Evolutionary conservation across 2,329 filamentous ascomycete species (phyloP).

Genomic region (Talaromyces albobiverticillius): DNA sequence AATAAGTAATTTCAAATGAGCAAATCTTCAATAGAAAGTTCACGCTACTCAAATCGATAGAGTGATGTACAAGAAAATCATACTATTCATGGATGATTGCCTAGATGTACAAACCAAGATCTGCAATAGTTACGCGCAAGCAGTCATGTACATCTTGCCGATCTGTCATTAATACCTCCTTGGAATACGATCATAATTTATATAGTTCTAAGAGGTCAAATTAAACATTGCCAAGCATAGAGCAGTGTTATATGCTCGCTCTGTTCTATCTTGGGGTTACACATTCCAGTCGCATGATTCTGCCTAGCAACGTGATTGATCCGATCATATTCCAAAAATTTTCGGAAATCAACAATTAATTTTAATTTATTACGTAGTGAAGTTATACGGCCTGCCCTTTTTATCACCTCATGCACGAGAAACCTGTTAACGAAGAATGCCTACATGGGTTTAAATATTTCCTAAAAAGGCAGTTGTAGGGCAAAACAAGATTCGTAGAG

Average conservation of each 20-base stretch:
- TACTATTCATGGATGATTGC: too few species aligned
- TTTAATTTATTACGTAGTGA: not conserved
- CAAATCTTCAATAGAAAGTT: too few species aligned
- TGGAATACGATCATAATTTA: not conserved
- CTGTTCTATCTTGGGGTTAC: not conserved
- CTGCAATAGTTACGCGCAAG: too few species aligned
- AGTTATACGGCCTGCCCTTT: not conserved
- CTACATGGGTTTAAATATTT: not conserved
- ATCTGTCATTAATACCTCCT: not conserved
- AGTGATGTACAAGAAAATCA: too few species aligned
- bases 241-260: not conserved
- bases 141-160: too few species aligned
- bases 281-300: constrained; percentile 5
- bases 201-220: not conserved
- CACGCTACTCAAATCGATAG: too few species aligned
- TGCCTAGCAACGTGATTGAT: constrained; percentile 1
- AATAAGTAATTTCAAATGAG: too few species aligned
- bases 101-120: too few species aligned
- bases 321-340: not conserved
- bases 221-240: not conserved
- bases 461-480: not conserved
- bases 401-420: not conserved
- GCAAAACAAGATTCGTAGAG: not conserved
- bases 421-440: not conserved
- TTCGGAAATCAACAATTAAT: not conserved